Base-by-base conservation (phyloP, 768 basidiomycete species). In the Candolleomyces aberdarensis region DNA sequence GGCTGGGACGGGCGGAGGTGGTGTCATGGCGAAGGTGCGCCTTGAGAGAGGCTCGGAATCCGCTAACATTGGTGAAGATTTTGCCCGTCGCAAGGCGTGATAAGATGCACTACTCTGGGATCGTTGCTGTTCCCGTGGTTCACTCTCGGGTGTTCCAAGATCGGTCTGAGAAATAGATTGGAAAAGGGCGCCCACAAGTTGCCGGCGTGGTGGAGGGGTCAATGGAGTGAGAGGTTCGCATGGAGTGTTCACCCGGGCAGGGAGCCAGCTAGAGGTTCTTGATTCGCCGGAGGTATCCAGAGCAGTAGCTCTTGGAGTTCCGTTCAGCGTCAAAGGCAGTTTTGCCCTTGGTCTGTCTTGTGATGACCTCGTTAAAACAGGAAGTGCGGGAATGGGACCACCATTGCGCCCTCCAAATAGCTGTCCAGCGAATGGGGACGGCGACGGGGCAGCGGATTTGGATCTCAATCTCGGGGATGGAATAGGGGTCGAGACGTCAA, bases 201-300 rank as follows among this genome's bases (percentile, higher is more conserved):
- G 73, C 64, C 79, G 80, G 52, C 85, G 78, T 10, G 90, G 89
- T 5, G 90, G 84, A 40, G 88, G 90, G 2, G 85, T 77, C 19
- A 92, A 77, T 20, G 88, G 85, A 1, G 80, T 83, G 62, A 86
- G 73, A 20, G 79, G 84, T 10, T 80, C 83, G 14, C 76, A 70
- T 13, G 90, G 91, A 0, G 87, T 90, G 62, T 87, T 87, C 14
- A 83, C 85, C 15, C 89, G 85, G 39, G 75, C 63, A 20, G 84
- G 83, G 43, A 82, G 72, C 48, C 78, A 78, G 62, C 76, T 82
- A 6, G 79, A 74, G 52, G 75, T 72, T 40, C 48, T 52, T 17
- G 50, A 31, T 46, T 59, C 58, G 58, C 22, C 13, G 58, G 49
- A 41, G 58, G 49, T 51, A 11, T 31, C 22, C 8, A 22, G 49